These are phyloP conservation scores for Angomonas ambiguus DNA, from an alignment of 208 protist species.

Conservation along the genomic window DNA sequence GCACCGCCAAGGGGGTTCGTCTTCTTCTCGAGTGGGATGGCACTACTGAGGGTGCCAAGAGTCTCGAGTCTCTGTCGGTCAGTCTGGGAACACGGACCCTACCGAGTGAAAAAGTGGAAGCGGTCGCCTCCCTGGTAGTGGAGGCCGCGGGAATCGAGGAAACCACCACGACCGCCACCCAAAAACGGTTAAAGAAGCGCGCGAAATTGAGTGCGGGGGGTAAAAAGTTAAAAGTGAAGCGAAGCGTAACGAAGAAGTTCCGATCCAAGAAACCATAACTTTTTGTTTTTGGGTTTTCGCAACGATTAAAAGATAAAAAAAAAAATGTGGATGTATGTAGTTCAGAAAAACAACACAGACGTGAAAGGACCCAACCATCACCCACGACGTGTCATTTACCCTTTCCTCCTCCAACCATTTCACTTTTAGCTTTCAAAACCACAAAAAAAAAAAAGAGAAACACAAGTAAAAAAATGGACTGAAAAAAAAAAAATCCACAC, in stretches of 20 bases:
- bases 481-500: not conserved
- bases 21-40: slow-evolving; percentile 78
- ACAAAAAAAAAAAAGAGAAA: slow-evolving; percentile 7
- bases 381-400: too few relatives aligned
- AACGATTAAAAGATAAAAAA: slow-evolving; percentile 14
- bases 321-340: too few relatives aligned
- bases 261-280: too few relatives aligned
- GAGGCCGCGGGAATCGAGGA: not conserved
- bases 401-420: too few relatives aligned
- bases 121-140: not conserved
- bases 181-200: not conserved
- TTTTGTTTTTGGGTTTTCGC: too few relatives aligned
- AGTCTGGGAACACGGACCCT: not conserved
- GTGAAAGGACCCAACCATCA: too few relatives aligned
- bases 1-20: slow-evolving; percentile 48
- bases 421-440: too few relatives aligned
- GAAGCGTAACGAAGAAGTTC: too few relatives aligned
- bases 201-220: not conserved
- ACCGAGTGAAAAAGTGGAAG: not conserved
- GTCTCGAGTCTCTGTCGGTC: slow-evolving; percentile 19
- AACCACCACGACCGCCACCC: not conserved
- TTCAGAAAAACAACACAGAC: too few relatives aligned
- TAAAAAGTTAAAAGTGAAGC: not conserved
- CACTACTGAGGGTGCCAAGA: slow-evolving; percentile 32
- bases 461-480: slow-evolving; percentile 9